Base-by-base conservation (phyloP, 2,329 filamentous ascomycete species). In the Neopestalotiopsis sp. region DNA sequence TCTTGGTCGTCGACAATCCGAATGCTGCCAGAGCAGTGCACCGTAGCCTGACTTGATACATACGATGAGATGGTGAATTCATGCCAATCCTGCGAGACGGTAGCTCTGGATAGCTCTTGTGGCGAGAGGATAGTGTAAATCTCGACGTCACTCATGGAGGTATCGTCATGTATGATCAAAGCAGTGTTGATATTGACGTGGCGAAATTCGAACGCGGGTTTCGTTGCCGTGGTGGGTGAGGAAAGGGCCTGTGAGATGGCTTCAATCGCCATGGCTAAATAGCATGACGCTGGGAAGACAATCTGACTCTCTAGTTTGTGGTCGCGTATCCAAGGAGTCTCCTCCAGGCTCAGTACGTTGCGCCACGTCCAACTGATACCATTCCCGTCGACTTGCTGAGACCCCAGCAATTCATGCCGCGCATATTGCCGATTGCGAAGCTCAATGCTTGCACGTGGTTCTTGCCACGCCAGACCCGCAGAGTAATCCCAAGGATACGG, bases 231-330 rank as follows among this genome's bases (percentile, higher is more conserved):
- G 7, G 3, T 4, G 9, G 52, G n/a, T 3, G 13, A 4, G 24
- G 12, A 6, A 4, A 45, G 32, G 3, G 28, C 34, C n/a, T 78
- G 74, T 17, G 73, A 73, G 58, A 78, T 73, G 0, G 78, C 80
- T 65, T 81, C 79, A 2, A 79, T 75, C 3, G 78, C 78, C 78
- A 81, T 80, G n/a, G 75, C 73, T 1, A 81, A 59, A 64, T 78
- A 79, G 1, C 78, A 76, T 1, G 82, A 80, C 20, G 81, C 84
- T 40, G 85, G 83, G 66, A 84, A 85, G 68, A 87, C 80, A 68
- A 84, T 82, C 58, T 84, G 82, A 70, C 78, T 82, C 58, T 84
- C 79, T 69, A 87, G 84, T 57, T 78, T 74, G 73, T 88, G 86
- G 71, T 87, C 84, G 56, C 82, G 77, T 7, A 85, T 79, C 74